Evolutionary conservation across 2,329 filamentous ascomycete genomes (phyloP), one percentile per base, ranked within the genome.

Genomic region (Coleophoma cylindrospora): DNA sequence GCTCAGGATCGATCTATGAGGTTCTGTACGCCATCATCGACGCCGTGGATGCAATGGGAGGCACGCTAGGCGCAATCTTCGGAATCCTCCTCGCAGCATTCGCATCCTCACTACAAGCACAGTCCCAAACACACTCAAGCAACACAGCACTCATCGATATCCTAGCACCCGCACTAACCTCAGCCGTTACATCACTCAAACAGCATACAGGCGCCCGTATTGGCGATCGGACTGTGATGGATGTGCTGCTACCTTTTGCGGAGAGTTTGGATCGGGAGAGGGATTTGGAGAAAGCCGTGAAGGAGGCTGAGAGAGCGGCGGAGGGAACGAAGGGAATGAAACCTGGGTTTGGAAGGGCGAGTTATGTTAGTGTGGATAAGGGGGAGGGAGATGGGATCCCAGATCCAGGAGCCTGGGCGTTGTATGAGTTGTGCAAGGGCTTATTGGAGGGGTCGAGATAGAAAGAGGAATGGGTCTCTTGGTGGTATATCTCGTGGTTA

Each of bases 331-430:
- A 72, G 54, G 74, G 72, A n/a, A 75, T 80, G 74, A 72, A 74
- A 58, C 75, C 77, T 36, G 77, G 71, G 55, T 64, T 80, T 51
- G 77, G 77, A 27, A 66, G 77, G 52, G 75, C 75, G 27, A 76
- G 78, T 38, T 81, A 81, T 55, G 54, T 64, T 70, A 79, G 38
- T 70, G 71, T 37, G 68, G 37, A 71, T 69, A 57, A 70, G 68
- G 10, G 74, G 68, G 63, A 69, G 74, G 60, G 71, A 69, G 50
- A 54, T 73, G 54, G 45, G 47, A 77, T 59, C 9, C 75, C 77
- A n/a, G 77, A 81, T 68, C 77, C 77, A 13, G 76, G 76, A 17
- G 77, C 77, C 13, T 71, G 76, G 60, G 76, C 76, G n/a, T 61
- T 80, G 27, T 70, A 73, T 52, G 55, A 54, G 32, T 55, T 59